These are phyloP conservation scores for Sporothrix variecibatus DNA, from an alignment of 2,329 filamentous ascomycete species.

Conservation along the genomic window DNA sequence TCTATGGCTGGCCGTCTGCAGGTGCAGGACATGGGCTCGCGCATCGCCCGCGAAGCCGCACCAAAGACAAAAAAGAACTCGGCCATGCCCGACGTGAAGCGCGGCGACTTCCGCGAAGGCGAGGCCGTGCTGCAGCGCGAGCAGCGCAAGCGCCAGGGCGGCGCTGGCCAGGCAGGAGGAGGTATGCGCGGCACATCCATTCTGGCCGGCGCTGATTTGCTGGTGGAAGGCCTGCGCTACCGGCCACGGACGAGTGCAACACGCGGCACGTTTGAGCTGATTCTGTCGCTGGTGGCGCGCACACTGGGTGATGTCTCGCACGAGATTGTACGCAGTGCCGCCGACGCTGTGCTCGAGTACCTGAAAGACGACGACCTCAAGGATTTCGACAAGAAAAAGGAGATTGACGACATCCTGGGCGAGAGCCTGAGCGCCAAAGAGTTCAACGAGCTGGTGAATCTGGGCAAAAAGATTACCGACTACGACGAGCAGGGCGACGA, in stretches of 20 bases:
- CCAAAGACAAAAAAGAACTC: constrained; percentile 78
- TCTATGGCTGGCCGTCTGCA: constrained; percentile 92
- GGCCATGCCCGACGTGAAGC: constrained; percentile 68
- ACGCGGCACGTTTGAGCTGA: constrained; percentile 89
- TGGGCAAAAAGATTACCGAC: constrained; percentile 98
- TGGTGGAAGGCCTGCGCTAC: constrained; percentile 90
- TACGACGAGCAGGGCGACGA: constrained; percentile 97
- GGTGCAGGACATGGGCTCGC: constrained; percentile 90
- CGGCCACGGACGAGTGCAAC: constrained; percentile 89
- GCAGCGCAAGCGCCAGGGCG: constrained; percentile 83
- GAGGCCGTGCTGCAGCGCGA: constrained; percentile 81
- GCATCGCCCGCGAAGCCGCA: constrained; percentile 75
- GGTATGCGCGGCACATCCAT: constrained; percentile 70
- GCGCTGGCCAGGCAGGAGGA: constrained; percentile 52
- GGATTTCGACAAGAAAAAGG: constrained; percentile 97
- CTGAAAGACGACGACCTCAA: constrained; percentile 95
- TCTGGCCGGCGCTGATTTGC: constrained; percentile 75
- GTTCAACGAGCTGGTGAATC: constrained; percentile 94
- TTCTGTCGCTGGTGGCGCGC: constrained; percentile 84
- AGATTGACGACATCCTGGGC: constrained; percentile 92
- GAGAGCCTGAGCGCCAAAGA: constrained; percentile 79
- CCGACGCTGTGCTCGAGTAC: constrained; percentile 86
- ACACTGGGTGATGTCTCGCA: constrained; percentile 91
- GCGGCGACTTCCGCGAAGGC: constrained; percentile 75
- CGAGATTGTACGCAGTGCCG: constrained; percentile 88